These are phyloP conservation scores for Aspergillaceae sp. DNA, from an alignment of 2,329 filamentous ascomycete species.

Conservation along the genomic window DNA sequence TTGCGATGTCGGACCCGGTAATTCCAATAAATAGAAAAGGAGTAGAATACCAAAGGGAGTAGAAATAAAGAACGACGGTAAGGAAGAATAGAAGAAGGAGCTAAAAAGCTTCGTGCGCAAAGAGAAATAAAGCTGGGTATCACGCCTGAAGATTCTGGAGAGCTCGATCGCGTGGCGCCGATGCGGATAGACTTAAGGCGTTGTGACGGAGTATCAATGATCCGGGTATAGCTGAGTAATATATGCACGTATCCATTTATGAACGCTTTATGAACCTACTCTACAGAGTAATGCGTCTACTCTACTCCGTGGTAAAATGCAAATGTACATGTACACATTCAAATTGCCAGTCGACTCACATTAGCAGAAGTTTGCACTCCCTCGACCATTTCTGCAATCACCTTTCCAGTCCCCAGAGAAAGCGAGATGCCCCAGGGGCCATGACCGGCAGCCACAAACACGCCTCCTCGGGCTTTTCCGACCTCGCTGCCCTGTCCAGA, in stretches of 20 bases:
- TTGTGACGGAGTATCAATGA: neutral
- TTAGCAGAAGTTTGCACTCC: conserved; percentile 52
- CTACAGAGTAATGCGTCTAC: too few relatives aligned
- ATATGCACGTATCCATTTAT: neutral
- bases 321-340: neutral
- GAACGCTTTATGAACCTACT: too few relatives aligned
- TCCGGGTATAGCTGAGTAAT: neutral
- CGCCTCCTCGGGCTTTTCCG: conserved; percentile 40
- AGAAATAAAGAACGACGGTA: neutral
- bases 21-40: too few relatives aligned
- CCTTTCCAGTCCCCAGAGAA: conserved; percentile 59
- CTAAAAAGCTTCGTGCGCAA: neutral
- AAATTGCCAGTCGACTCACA: conserved; percentile 44
- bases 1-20: too few relatives aligned
- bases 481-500: conserved; percentile 24
- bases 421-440: conserved; percentile 66
- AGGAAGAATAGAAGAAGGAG: neutral
- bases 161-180: conserved; percentile 15
- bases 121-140: conserved; percentile 10
- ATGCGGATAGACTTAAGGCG: neutral
- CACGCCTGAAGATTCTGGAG: conserved; percentile 28
- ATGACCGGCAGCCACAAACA: conserved; percentile 64
- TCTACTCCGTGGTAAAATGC: neutral
- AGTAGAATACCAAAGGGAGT: neutral
- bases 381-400: conserved; percentile 62